Percentiles rank a stretch among this genome's conserved stretches.
Conservation (phyloP, 164 flowering plant genomes). For the Vitis rupestris region DNA sequence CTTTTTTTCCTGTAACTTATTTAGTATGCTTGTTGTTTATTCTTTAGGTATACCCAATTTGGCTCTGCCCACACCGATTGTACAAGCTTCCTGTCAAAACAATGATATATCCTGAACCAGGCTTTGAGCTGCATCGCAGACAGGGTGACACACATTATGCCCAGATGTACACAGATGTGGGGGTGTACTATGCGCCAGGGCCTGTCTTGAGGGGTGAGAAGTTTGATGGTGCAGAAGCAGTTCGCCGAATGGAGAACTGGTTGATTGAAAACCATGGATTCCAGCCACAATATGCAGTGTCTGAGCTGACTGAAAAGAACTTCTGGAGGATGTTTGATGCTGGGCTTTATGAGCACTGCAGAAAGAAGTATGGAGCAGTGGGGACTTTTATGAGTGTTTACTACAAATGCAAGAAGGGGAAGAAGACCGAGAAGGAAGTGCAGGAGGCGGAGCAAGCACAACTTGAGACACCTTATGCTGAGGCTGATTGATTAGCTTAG, state of each 20-base stretch:
- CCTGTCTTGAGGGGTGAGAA: conserved; percentile 91
- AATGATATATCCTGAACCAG: conserved; percentile 90
- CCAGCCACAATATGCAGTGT: conserved; percentile 97
- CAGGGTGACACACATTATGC: conserved; percentile 92
- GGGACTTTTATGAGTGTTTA: conserved; percentile 98
- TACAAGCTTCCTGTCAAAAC: conserved; percentile 84
- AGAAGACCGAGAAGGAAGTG: conserved; percentile 98
- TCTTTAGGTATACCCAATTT: conserved; percentile 80
- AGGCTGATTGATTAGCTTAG: conserved; percentile 35
- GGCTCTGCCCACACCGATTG: conserved; percentile 97
- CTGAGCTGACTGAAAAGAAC: conserved; percentile 81
- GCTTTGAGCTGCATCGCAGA: conserved; percentile 72
- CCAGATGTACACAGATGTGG: conserved; percentile 97
- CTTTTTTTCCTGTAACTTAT: too few species aligned
- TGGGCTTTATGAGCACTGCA: conserved; percentile 69
- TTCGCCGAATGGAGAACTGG: conserved; percentile 84
- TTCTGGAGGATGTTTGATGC: conserved; percentile 99
- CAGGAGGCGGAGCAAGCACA: conserved; percentile 90
- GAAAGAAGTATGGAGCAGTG: conserved; percentile 87
- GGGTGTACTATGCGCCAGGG: conserved; percentile 93
- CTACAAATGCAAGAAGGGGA: conserved; percentile 95
- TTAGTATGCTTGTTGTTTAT: not conserved
- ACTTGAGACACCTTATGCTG: conserved; percentile 73
- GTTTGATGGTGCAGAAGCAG: conserved; percentile 91
- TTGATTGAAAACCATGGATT: conserved; percentile 93